Evolutionary conservation across 441 rosid species (phyloP), one percentile per base, ranked within the genome.

Genomic region (Theobroma grandiflorum): DNA sequence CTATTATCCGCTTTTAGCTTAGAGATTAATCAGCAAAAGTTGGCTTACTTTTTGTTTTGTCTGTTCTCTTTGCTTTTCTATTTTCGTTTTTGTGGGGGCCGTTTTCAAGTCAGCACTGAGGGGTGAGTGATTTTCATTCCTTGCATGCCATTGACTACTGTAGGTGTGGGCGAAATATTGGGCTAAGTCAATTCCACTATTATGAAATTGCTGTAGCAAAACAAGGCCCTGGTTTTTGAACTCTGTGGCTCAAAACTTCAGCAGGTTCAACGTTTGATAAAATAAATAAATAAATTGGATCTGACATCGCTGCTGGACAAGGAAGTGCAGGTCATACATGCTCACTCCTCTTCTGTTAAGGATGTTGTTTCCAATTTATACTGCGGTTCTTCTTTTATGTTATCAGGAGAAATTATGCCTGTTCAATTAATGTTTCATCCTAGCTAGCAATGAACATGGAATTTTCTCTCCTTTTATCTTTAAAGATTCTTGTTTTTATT

Each of bases 131-230:
- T 22, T 22, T 45, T 8, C 55, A 45, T 12, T 68, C 38, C 4
- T 43, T 45, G 14, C 3, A 2, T 1, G 67, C 40, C 12, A 38
- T 37, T 37, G 45, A 64, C 69, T 64, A 3, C 14, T 37, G 70
- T 65, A 8, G 14, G 40, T 37, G 70, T 38, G 8, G 14, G 40
- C 49, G 47, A 65, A 37, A 14, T 33, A 12, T 63, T 35, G 45
- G 68, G 68, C 70, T 6, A 40, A 65, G 31, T 66, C 71, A 66
- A 66, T 42, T 66, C 69, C 1, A 16, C 38, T 65, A 38, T 65
- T 38, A 38, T 40, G 2, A 59, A 59, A 59, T 15, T 26, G 4
- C 37, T 59, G 64, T 59, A 61, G 42, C 45, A 42, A 42, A 42
- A 42, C 45, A 6, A 45, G 9, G 49, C 10, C 31, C 31, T 6